phyloP scores from a whole-genome alignment of 345 rosid species.

The Carallia pectinifolia region DNA sequence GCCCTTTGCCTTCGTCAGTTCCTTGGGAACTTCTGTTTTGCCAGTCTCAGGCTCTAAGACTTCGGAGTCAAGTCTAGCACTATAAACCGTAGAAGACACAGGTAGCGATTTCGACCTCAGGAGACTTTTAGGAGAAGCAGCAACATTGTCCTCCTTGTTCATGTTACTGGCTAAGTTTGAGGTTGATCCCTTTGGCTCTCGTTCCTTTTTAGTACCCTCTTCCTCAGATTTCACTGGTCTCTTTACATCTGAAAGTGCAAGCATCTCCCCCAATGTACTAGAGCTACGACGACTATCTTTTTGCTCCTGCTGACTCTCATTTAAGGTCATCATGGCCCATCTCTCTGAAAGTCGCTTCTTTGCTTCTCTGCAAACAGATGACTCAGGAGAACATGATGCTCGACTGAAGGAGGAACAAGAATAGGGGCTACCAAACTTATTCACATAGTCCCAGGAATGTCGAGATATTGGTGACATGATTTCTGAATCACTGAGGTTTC shows the following conservation, averaged over 20 bases:
- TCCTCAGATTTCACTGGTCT: conserved; percentile 39
- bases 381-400: conserved; percentile 80
- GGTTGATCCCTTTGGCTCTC: conserved; percentile 49
- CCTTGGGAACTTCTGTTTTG: conserved; percentile 44
- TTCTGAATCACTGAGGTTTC: conserved; percentile 73
- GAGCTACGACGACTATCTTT: conserved; percentile 54
- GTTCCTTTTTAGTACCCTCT: conserved; percentile 35
- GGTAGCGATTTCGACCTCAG: conserved; percentile 82
- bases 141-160: conserved; percentile 40
- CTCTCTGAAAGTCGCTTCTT: conserved; percentile 83
- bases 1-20: conserved; percentile 48
- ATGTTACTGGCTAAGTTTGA: conserved; percentile 43
- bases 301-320: conserved; percentile 53
- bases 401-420: conserved; percentile 68
- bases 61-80: conserved; percentile 43
- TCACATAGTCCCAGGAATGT: conserved; percentile 83
- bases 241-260: conserved; percentile 68
- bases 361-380: conserved; percentile 82
- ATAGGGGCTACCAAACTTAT: conserved; percentile 67
- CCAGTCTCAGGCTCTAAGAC: conserved; percentile 40
- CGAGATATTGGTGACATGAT: conserved; percentile 69
- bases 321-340: conserved; percentile 88
- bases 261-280: conserved; percentile 93
- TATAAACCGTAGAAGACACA: conserved; percentile 49
- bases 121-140: conserved; percentile 51